Base-by-base conservation (phyloP, 2,329 filamentous ascomycete species). In the Apiospora aurea region DNA sequence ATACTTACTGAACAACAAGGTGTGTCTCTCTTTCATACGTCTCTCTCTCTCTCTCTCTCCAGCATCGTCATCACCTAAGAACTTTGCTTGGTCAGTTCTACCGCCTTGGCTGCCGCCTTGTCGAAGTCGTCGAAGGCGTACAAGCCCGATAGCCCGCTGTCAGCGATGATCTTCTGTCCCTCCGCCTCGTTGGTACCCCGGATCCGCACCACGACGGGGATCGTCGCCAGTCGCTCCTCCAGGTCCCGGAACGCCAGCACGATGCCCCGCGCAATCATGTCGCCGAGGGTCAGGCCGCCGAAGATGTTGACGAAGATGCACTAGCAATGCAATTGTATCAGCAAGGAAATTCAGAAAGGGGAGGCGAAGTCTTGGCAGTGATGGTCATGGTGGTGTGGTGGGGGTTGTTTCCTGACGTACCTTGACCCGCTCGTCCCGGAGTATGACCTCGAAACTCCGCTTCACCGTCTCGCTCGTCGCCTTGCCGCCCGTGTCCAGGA, bases 401-500 rank as follows among this genome's bases (percentile, higher is more conserved):
- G 14, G 44, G 44, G 44, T 46, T 46, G 10, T 24, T 51, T 24
- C n/a, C 21, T 1, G 21, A 38, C 87, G 29, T 57, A 93, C 91
- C 76, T 89, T 91, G 10, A 97, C 93, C 43, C 93, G 86, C 2
- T 87, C 82, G 76, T 97, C 94, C 6, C 86, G 84, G 66, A 94
- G 84, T 24, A 97, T 90, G 16, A 95, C 87, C 71, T 91, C 87
- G 79, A 97, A 96, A 1, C 90, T 91, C 71, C 90, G 89, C 78
- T 92, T 91, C 75, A 97, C 94, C 0, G 94, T 97, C 75, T 92
- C 90, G 43, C 89, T 89, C 0, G 94, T 97, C 0, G 95, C 95
- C 80, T 97, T 96, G 47, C 95, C 95, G 41, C 95, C 95, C 0
- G 94, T 97, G 80, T 97, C 95, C 71, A 97, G 87, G 80, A 97